Percentiles rank a stretch among this genome's conserved stretches.
Evolutionary conservation across 805 yeast genomes (phyloP).

Genomic region (Starmerella davenportii): DNA sequence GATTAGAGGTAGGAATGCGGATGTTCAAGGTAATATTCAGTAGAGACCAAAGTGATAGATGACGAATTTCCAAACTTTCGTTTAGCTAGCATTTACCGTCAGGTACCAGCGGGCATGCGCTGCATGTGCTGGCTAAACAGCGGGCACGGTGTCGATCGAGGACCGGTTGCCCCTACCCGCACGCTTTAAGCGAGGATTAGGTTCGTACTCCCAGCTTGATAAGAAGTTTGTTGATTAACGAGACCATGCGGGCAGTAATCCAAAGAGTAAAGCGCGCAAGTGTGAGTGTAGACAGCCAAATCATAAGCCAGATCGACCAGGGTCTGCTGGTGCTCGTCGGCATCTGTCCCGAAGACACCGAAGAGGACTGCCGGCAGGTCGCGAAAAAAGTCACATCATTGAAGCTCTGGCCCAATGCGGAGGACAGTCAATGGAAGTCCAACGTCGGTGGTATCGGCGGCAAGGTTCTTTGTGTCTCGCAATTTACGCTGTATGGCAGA

Average conservation of each 20-base stretch:
- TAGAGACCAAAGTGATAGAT: no score
- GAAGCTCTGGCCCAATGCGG: slow-evolving; percentile 57
- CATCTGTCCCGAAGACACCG: slow-evolving; percentile 57
- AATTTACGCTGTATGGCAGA: slow-evolving; percentile 74
- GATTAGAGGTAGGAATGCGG: slow-evolving; percentile 52
- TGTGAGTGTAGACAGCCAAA: slow-evolving; percentile 57
- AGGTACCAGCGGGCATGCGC: no score
- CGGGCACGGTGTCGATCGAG: no score
- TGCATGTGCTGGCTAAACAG: background rate
- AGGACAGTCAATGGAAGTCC: slow-evolving; percentile 63
- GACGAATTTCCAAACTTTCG: no score
- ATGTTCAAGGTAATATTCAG: no score
- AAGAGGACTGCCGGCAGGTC: slow-evolving; percentile 50
- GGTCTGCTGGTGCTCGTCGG: slow-evolving; percentile 79
- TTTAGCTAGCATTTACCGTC: no score
- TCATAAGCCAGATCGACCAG: slow-evolving; percentile 51
- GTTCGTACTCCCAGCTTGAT: no score
- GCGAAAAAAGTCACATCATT: slow-evolving; percentile 49
- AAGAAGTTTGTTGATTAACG: background rate
- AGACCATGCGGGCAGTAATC: slow-evolving; percentile 71
- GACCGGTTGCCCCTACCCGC: no score
- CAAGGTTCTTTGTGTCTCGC: slow-evolving; percentile 72
- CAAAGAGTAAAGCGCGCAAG: slow-evolving; percentile 82
- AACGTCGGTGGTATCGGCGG: slow-evolving; percentile 47
- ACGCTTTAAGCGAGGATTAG: no score